A percentile compares a stretch with the other conserved stretches of the same genome.
phyloP scores from a whole-genome alignment of 768 basidiomycete species.

The Xanthoconium stramineum region DNA sequence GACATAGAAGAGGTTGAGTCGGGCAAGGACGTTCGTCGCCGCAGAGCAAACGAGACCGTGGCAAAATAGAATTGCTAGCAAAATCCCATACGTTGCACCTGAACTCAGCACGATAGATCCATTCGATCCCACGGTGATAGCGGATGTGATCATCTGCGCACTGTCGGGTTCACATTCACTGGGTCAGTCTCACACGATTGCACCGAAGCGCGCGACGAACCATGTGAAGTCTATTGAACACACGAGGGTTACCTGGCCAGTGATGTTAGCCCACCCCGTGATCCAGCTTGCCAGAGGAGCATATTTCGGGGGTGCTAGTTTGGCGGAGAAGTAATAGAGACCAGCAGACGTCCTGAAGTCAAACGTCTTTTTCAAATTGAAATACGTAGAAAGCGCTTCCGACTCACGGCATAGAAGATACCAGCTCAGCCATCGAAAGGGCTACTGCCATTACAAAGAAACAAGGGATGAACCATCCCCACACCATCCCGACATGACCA shows the following conservation, averaged over 20 bases:
- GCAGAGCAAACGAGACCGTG: conserved; percentile 73
- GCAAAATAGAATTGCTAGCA: conserved; percentile 59
- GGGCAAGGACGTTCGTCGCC: conserved; percentile 59
- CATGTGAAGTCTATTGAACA: conserved; percentile 75
- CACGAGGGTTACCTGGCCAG: conserved; percentile 66
- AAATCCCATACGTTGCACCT: conserved; percentile 66
- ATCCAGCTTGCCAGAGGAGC: conserved; percentile 59
- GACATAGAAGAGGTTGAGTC: conserved; percentile 70
- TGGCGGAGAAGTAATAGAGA: conserved; percentile 76
- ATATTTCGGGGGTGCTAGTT: conserved; percentile 60
- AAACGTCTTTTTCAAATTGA: neutral
- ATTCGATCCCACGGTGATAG: conserved; percentile 58
- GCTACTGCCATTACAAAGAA: conserved; percentile 67
- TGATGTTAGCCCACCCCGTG: conserved; percentile 69
- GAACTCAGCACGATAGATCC: conserved; percentile 48
- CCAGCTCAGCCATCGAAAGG: conserved; percentile 68
- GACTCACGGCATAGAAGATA: conserved; percentile 74
- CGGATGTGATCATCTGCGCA: conserved; percentile 76
- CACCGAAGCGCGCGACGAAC: conserved; percentile 24
- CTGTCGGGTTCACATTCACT: conserved; percentile 24
- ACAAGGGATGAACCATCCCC: conserved; percentile 72
- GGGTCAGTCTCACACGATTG: neutral
- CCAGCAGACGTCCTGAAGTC: conserved; percentile 66
- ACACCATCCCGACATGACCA: conserved; percentile 75
- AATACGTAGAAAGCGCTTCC: neutral